Evolutionary conservation across 805 yeast genomes (phyloP), one percentile per base, ranked within the genome.

Genomic region (Torulaspora quercuum): DNA sequence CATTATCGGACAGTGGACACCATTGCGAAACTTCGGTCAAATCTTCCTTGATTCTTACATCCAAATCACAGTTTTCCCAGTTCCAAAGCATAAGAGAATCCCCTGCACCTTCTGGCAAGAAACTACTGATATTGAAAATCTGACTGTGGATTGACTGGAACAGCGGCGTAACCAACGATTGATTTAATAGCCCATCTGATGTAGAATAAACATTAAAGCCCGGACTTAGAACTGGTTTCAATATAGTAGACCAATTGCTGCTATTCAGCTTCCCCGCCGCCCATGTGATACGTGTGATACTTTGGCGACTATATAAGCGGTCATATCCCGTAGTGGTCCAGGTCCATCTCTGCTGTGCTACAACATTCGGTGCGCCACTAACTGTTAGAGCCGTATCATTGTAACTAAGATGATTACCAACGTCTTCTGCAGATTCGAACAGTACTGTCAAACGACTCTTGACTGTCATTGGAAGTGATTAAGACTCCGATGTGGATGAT

Each of bases 121-220:
- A 37, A 5, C n/a, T 15, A 9, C 11, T 24, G n/a, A 26, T 3
- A 7, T 36, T 39, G 29, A 45, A 41, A 2, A 11, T 15, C 5
- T 40, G 41, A 11, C 42, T 35, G 24, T 52, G 56, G n/a, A 29
- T 25, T 2, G 42, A 37, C 2, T 37, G 24, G 34, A 44, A 50
- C 15, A 42, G 25, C 11, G 50, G 44, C 13, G 49, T 44, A 8
- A 23, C 23, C 10, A 44, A 33, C n/a, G 39, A 29, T 9, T 17
- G 16, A 24, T 35, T 26, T 9, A 22, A 8, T 4, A 15, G 18
- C n/a, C 30, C 32, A n/a, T 13, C 25, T 7, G 29, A 19, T 8
- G 33, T 25, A 9, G 41, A 29, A 31, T 52, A 54, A 7, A 48
- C 33, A 26, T 48, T 49, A 18, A 52, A 42, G 2, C 59, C 59